Conservation (phyloP, 1,284 basidiomycete species). For the Quambalaria eucalypti region DNA sequence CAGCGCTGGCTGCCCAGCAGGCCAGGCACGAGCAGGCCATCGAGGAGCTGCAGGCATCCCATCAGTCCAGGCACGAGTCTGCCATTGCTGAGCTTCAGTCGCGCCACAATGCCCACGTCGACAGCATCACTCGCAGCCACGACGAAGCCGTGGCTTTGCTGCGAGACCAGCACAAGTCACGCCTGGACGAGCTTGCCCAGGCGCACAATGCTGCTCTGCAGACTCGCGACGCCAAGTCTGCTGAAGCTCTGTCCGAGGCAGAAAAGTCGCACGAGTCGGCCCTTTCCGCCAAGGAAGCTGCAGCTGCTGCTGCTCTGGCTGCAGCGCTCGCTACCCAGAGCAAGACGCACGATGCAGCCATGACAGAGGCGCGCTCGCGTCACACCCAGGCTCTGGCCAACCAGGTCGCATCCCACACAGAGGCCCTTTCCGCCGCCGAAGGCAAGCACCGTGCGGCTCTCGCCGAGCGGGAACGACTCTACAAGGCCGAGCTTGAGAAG, state of each 20-base stretch:
- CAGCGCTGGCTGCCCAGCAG: slow-evolving; percentile 7
- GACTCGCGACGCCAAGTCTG: neutral
- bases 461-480: neutral
- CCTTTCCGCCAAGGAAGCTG: neutral
- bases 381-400: slow-evolving; percentile 30
- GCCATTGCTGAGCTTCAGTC: slow-evolving; percentile 7
- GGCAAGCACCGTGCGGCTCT: slow-evolving; percentile 9
- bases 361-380: slow-evolving; percentile 30
- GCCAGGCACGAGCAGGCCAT: neutral
- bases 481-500: neutral
- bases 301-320: slow-evolving; percentile 17
- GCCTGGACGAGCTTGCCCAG: neutral
- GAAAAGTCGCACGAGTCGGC: slow-evolving; percentile 4
- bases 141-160: slow-evolving; percentile 1
- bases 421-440: slow-evolving; percentile 19
- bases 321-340: slow-evolving; percentile 16
- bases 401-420: slow-evolving; percentile 19
- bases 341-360: slow-evolving; percentile 23
- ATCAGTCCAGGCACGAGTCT: slow-evolving; percentile 5
- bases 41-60: neutral
- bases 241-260: slow-evolving; percentile 1
- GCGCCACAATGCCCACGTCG: neutral
- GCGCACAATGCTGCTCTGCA: slow-evolving; percentile 6
- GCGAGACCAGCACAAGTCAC: neutral
- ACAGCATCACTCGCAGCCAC: neutral